A percentile compares a stretch with the other conserved stretches of the same genome.
Conservation (phyloP, 2,329 filamentous ascomycete species). For the Hypoxylon sp. region DNA sequence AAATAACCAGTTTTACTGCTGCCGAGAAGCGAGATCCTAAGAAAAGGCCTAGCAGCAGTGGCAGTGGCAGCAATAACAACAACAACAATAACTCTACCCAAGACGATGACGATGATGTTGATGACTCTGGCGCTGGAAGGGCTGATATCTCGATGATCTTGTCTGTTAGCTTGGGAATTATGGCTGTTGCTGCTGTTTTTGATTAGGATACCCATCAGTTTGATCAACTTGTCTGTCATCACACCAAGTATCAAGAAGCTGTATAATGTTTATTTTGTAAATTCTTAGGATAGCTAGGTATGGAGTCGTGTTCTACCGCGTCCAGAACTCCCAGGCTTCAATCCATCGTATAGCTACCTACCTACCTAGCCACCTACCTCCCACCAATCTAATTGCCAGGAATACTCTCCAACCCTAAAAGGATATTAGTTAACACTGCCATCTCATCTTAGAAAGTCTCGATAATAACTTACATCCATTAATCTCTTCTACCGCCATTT, state of each 20-base stretch:
- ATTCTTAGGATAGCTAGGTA: too few relatives aligned
- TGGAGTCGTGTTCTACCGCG: too few relatives aligned
- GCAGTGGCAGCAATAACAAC: not conserved
- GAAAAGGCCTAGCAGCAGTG: not conserved
- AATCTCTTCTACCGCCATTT: constrained; percentile 41
- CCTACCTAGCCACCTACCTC: not conserved
- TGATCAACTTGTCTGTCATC: too few relatives aligned
- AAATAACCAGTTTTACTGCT: not conserved
- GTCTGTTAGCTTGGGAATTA: not conserved
- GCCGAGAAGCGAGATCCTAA: constrained; percentile 5
- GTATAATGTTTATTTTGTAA: too few relatives aligned
- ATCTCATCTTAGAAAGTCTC: not conserved
- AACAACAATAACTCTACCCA: not conserved
- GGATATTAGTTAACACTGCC: constrained; percentile 5
- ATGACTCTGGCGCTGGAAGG: constrained; percentile 3
- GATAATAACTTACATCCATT: constrained; percentile 40
- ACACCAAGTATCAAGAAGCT: too few relatives aligned
- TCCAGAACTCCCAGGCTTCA: too few relatives aligned
- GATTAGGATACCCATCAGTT: too few relatives aligned
- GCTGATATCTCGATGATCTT: constrained; percentile 1
- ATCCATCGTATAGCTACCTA: not conserved
- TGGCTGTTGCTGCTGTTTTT: too few relatives aligned
- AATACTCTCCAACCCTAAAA: constrained; percentile 29
- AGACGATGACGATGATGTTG: too few relatives aligned
- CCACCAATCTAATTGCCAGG: constrained; percentile 17